phyloP scores from a whole-genome alignment of 345 rosid genomes.

The Pseudoturritis turrita region DNA sequence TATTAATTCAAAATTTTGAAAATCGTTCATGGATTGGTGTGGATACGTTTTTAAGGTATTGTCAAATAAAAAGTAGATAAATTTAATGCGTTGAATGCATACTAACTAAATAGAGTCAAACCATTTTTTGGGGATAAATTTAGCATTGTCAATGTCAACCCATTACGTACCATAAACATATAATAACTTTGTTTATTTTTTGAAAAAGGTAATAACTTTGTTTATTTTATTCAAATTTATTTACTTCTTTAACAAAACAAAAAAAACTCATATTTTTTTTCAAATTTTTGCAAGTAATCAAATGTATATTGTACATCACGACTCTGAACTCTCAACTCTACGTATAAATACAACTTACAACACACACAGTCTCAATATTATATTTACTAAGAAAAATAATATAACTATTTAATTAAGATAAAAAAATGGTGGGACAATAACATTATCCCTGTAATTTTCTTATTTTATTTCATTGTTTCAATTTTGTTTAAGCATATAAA shows the following conservation, averaged over 20 bases:
- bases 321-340: not conserved
- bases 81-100: not conserved
- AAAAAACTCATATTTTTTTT: not conserved
- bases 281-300: not conserved
- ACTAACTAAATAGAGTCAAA: not conserved
- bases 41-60: not conserved
- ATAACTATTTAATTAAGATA: not conserved
- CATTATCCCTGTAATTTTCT: not conserved
- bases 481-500: not conserved
- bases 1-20: not conserved
- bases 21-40: not conserved
- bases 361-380: not conserved
- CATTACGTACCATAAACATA: not conserved
- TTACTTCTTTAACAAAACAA: not conserved
- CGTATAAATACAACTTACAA: not conserved
- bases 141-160: not conserved
- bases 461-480: not conserved
- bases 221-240: not conserved
- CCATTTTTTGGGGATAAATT: not conserved
- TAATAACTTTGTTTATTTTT: not conserved
- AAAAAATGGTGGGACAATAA: constrained; percentile 12
- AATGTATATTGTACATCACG: not conserved
- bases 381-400: not conserved
- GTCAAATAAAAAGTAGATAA: not conserved
- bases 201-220: not conserved